phyloP scores from a whole-genome alignment of 1,284 basidiomycete species.

The Ustilago xerochloae region DNA sequence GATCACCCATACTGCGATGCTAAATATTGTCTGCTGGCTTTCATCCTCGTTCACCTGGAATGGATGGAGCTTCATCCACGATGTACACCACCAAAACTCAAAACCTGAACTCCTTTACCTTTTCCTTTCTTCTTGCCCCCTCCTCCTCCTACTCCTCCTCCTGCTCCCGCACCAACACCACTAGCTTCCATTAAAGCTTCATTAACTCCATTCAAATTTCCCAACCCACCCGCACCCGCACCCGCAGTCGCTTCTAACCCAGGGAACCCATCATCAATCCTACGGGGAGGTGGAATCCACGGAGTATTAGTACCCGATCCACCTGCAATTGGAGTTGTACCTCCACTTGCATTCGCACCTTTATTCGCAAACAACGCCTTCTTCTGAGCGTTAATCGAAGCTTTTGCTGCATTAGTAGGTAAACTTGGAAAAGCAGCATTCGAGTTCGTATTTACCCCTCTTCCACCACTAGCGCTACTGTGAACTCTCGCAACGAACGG shows the following conservation, averaged over 20 bases:
- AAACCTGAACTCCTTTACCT: conserved; percentile 49
- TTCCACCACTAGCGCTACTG: not conserved
- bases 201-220: conserved; percentile 16
- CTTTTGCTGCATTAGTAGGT: conserved; percentile 48
- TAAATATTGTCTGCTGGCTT: too few species aligned
- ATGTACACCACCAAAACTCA: conserved; percentile 54
- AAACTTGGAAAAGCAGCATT: conserved; percentile 53
- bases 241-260: not conserved
- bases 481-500: conserved; percentile 36
- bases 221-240: not conserved
- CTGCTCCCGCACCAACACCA: not conserved
- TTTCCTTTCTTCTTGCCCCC: conserved; percentile 50
- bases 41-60: too few species aligned
- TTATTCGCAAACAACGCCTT: conserved; percentile 47
- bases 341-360: not conserved
- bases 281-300: conserved; percentile 10
- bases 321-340: not conserved
- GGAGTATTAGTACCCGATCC: conserved; percentile 26
- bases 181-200: conserved; percentile 12
- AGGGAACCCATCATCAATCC: conserved; percentile 35
- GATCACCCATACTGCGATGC: too few species aligned
- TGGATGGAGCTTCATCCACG: conserved; percentile 19
- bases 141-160: not conserved
- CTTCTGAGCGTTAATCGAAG: conserved; percentile 59
- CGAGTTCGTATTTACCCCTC: conserved; percentile 27